phyloP scores from a whole-genome alignment of 2,329 filamentous ascomycete species.

The Orbilia blumenaviensis region DNA sequence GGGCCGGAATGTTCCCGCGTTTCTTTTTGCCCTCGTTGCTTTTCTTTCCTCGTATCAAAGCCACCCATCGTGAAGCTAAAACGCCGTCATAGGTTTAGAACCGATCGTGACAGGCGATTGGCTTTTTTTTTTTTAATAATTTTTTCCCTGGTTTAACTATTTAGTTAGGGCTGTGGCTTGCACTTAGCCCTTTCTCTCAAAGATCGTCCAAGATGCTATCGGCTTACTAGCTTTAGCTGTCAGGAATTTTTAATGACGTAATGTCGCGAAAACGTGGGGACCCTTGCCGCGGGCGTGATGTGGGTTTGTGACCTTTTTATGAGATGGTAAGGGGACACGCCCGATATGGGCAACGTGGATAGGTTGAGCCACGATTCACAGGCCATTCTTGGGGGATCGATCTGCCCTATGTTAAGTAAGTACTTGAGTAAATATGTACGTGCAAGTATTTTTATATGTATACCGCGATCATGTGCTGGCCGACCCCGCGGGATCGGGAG shows the following conservation, averaged over 20 bases:
- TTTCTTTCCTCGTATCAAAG: no score
- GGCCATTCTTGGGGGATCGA: no score
- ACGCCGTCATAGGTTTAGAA: not conserved
- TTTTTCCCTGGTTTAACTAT: no score
- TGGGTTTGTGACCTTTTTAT: constrained; percentile 42
- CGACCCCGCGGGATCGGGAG: constrained; percentile 16
- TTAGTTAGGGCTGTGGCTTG: not conserved
- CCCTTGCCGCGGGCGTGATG: constrained; percentile 36
- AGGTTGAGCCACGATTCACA: not conserved
- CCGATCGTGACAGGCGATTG: not conserved
- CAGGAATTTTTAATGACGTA: no score
- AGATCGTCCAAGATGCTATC: no score
- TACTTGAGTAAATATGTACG: no score
- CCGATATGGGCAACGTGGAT: not conserved
- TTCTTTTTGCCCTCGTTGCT: not conserved
- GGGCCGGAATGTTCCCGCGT: not conserved
- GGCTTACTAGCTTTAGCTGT: no score
- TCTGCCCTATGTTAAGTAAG: no score
- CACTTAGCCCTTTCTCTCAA: not conserved
- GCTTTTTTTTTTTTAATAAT: not conserved
- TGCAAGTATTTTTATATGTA: no score
- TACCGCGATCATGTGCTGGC: not conserved
- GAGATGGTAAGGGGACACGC: not conserved
- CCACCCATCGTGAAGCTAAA: no score
- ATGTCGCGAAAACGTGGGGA: not conserved